Evolutionary conservation across 1,139 yeast genomes (phyloP).

Genomic region (Kurtzmaniella quercitrusa): DNA sequence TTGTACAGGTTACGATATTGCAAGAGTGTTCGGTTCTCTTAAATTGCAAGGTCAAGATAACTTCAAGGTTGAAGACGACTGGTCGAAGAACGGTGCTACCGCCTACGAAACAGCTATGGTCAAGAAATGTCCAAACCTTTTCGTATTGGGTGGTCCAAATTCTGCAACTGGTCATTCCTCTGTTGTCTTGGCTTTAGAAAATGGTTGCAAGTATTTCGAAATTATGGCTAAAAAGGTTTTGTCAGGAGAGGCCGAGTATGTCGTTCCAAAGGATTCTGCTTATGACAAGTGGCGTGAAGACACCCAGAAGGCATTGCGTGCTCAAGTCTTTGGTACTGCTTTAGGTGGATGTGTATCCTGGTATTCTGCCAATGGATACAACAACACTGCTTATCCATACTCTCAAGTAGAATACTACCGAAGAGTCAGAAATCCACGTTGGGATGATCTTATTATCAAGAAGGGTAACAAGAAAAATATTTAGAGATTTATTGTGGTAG

Average conservation of each 20-base stretch:
- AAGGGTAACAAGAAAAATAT: constrained; percentile 4
- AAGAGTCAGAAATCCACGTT: constrained; percentile 24
- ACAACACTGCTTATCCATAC: constrained; percentile 37
- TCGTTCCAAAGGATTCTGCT: constrained; percentile 28
- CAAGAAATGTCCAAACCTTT: constrained; percentile 34
- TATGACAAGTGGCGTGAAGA: constrained; percentile 35
- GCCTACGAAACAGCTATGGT: constrained; percentile 36
- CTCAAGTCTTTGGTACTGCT: constrained; percentile 35
- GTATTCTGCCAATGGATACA: constrained; percentile 29
- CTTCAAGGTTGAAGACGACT: constrained; percentile 16
- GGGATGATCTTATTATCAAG: constrained; percentile 19
- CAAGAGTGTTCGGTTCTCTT: constrained; percentile 17
- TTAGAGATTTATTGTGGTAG: background rate
- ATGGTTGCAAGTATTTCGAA: constrained; percentile 24
- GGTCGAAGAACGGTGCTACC: constrained; percentile 29
- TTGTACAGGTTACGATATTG: constrained; percentile 39
- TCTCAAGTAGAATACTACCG: constrained; percentile 35
- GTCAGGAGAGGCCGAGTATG: constrained; percentile 25
- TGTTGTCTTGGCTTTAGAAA: constrained; percentile 40
- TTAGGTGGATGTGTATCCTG: constrained; percentile 45
- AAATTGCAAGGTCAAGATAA: constrained; percentile 28
- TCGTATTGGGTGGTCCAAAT: constrained; percentile 40
- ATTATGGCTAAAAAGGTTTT: constrained; percentile 26
- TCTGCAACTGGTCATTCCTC: constrained; percentile 44
- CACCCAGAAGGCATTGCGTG: constrained; percentile 24